Conservation (phyloP, 331 rosid species). For the Malus hybrid region DNA sequence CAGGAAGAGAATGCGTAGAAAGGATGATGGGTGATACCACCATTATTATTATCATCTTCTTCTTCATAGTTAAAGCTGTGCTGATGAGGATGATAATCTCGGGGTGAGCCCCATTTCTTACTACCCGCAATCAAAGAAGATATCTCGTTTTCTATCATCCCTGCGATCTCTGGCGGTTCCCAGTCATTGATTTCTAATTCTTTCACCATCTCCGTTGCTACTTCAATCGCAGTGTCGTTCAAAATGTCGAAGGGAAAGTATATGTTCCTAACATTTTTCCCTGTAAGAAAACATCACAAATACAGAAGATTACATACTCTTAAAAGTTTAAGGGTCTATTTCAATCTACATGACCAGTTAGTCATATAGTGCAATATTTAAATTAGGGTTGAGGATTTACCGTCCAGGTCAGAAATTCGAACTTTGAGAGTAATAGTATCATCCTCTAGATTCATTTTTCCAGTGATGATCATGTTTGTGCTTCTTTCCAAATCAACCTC, state of each 20-base stretch:
- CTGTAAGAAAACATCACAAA: conserved; percentile 15
- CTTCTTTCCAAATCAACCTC: conserved; percentile 24
- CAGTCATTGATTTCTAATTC: conserved; percentile 77
- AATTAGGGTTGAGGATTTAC: conserved; percentile 21
- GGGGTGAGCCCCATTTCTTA: conserved; percentile 29
- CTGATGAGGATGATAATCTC: conserved; percentile 31
- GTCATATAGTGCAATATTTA: not conserved
- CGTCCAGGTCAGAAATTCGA: conserved; percentile 38
- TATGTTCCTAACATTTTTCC: conserved; percentile 41
- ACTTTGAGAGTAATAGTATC: conserved; percentile 65
- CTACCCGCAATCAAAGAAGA: conserved; percentile 47
- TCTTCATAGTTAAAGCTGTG: conserved; percentile 52
- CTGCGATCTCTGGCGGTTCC: conserved; percentile 67
- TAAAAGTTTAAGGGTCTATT: not conserved
- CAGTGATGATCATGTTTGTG: conserved; percentile 63
- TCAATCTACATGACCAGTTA: not conserved
- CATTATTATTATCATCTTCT: conserved; percentile 28
- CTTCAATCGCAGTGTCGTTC: conserved; percentile 67
- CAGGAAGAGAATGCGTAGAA: conserved; percentile 40
- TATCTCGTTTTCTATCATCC: conserved; percentile 73
- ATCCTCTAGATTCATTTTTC: conserved; percentile 52
- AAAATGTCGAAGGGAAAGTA: conserved; percentile 65
- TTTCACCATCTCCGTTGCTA: conserved; percentile 80
- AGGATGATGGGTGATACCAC: conserved; percentile 29
- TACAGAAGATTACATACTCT: no score